These are phyloP conservation scores for Ceratocystis albifundus DNA, from an alignment of 2,329 filamentous ascomycete species.

Conservation along the genomic window DNA sequence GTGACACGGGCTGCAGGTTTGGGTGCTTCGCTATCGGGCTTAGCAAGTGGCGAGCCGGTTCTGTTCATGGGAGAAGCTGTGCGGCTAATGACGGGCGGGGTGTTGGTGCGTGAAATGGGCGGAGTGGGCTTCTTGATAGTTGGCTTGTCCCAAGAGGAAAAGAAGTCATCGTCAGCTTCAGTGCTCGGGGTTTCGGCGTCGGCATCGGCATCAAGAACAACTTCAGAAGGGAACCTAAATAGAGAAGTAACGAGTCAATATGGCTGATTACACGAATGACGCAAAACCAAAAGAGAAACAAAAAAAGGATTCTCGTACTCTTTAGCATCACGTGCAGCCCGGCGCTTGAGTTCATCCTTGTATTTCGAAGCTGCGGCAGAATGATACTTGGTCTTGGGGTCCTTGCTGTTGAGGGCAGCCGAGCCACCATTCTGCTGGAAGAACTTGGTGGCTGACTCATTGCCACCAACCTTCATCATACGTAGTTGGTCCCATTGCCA, in stretches of 20 bases:
- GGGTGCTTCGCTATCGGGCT: conserved; percentile 43
- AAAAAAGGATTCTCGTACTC: conserved; percentile 47
- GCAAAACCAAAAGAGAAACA: conserved; percentile 24
- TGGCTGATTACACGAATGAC: not conserved
- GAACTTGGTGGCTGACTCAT: conserved; percentile 95
- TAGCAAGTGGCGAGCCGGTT: conserved; percentile 69
- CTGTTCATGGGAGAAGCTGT: conserved; percentile 85
- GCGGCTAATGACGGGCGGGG: conserved; percentile 68
- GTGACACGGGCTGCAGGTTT: conserved; percentile 58
- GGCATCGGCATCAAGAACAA: conserved; percentile 63
- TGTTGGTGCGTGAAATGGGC: conserved; percentile 77
- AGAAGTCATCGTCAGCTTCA: conserved; percentile 85
- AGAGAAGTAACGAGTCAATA: not conserved
- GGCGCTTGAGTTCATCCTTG: conserved; percentile 87
- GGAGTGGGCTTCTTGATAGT: conserved; percentile 93
- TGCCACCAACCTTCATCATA: conserved; percentile 95
- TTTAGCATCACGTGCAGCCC: conserved; percentile 69
- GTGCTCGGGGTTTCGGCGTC: conserved; percentile 66
- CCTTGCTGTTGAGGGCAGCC: conserved; percentile 88
- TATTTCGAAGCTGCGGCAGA: conserved; percentile 91
- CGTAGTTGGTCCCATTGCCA: conserved; percentile 99
- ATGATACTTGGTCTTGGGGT: conserved; percentile 92
- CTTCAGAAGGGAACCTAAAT: conserved; percentile 66
- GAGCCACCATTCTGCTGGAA: conserved; percentile 95
- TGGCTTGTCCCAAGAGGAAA: conserved; percentile 97